Evolutionary conservation across 805 yeast genomes (phyloP), one percentile per base, ranked within the genome.

Genomic region (Saturnispora gosingensis): DNA sequence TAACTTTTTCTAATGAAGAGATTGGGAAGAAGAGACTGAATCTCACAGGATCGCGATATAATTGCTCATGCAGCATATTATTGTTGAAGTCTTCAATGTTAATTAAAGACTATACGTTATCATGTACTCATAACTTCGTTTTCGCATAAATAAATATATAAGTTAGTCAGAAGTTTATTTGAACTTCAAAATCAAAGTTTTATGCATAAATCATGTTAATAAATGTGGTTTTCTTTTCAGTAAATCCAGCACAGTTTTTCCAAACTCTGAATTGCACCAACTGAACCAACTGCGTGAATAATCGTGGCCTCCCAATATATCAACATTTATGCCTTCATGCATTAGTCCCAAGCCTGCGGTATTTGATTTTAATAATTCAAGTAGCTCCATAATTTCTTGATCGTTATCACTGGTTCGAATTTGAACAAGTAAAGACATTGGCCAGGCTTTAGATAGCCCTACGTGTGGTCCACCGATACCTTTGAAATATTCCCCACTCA

Each of bases 381-480:
- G 67, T 53, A 72, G 70, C 38, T 67, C 65, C 49, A 57, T 18
- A 27, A 89, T 87, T 61, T 88, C 96, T 1, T 72, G 72, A 52
- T 87, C 93, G 56, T 83, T 80, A 55, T 80, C 78, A 4, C 83
- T 72, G 0, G 96, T 88, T 55, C 96, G 74, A 20, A 88, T 87
- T 32, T 81, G 77, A 49, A 86, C 74, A 38, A 88, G 67, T n/a
- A 85, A 68, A 34, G 89, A 80, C 95, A 88, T 84, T 13, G 96
- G 96, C 97, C 97, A 88, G 0, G 95, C 95, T 62, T 82, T 74
- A 20, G 73, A 70, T 22, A 84, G 74, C 1, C 96, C 96, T 42
- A 88, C 78, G 64, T 88, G 97, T 0, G 97, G 97, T 0, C 96
- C 96, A 0, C 97, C 96, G 54, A 89, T 76, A 0, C 96, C 96